Percentiles rank a stretch among this genome's conserved stretches.
These are phyloP conservation scores for Auricularia heimuer DNA, from an alignment of 768 basidiomycete genomes.

Conservation along the genomic window DNA sequence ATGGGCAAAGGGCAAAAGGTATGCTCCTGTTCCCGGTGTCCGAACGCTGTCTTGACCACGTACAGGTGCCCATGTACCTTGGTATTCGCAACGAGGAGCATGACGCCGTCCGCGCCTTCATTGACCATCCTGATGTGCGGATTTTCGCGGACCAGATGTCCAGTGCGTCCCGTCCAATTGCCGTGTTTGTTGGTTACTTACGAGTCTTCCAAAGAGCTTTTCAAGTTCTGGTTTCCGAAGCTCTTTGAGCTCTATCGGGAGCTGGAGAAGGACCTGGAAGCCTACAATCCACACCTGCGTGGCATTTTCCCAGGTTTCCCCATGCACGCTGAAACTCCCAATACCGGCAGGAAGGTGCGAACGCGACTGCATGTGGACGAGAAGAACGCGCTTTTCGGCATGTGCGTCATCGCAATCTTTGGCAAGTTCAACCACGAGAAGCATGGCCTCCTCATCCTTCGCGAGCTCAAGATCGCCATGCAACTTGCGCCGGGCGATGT, in stretches of 20 bases:
- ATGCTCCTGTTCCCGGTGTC: neutral
- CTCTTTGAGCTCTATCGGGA: neutral
- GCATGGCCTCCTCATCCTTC: neutral
- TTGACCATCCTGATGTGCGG: neutral
- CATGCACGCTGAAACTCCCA: neutral
- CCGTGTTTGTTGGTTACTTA: neutral
- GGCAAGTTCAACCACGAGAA: neutral
- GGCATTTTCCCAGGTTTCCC: neutral
- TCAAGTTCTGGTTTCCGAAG: neutral
- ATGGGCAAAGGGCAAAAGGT: neutral
- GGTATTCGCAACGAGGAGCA: neutral
- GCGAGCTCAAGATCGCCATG: neutral
- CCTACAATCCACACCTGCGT: neutral
- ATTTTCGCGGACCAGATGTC: neutral
- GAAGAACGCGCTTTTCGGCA: neutral
- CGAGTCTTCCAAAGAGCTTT: neutral
- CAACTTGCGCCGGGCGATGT: neutral
- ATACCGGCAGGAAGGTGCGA: neutral
- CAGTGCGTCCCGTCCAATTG: neutral
- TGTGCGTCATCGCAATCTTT: neutral
- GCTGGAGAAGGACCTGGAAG: neutral
- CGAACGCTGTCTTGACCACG: too few species aligned
- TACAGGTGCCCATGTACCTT: neutral
- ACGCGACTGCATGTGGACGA: neutral
- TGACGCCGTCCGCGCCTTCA: neutral